A percentile compares a stretch with the other conserved stretches of the same genome.
These are phyloP conservation scores for Ogataea neopini DNA, from an alignment of 805 yeast species.

Conservation along the genomic window DNA sequence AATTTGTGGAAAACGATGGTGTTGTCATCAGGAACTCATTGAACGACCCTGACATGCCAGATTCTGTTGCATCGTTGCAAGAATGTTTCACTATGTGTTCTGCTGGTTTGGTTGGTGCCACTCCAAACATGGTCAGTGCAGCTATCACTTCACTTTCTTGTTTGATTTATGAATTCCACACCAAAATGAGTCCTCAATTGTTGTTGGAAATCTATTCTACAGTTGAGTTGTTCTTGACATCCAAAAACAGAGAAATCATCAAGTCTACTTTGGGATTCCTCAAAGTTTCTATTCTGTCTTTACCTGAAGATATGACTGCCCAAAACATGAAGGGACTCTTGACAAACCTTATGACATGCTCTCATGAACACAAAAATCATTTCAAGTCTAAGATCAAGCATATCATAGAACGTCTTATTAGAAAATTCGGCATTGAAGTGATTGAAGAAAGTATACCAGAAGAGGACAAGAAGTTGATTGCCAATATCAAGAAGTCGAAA, in stretches of 20 bases:
- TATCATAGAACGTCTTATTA: conserved; percentile 83
- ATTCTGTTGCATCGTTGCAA: conserved; percentile 64
- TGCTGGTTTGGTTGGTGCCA: conserved; percentile 93
- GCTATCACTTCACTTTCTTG: conserved; percentile 88
- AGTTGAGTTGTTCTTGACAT: conserved; percentile 85
- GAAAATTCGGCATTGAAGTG: conserved; percentile 88
- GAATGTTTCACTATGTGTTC: conserved; percentile 91
- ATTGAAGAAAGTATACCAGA: conserved; percentile 86
- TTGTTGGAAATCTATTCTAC: conserved; percentile 79
- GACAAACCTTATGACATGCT: conserved; percentile 80
- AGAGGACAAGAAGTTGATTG: conserved; percentile 78
- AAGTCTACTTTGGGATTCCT: conserved; percentile 93
- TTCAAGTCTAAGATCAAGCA: conserved; percentile 93
- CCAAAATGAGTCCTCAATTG: conserved; percentile 56
- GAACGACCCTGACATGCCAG: conserved; percentile 62
- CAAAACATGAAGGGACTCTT: conserved; percentile 66
- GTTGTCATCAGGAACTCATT: conserved; percentile 65
- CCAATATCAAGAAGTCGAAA: conserved; percentile 82
- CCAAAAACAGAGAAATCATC: conserved; percentile 90
- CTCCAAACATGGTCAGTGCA: conserved; percentile 97
- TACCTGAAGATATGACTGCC: conserved; percentile 76
- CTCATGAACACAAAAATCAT: conserved; percentile 94
- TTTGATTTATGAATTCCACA: conserved; percentile 81
- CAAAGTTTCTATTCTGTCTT: conserved; percentile 79
- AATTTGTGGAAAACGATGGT: conserved; percentile 58